Base-by-base conservation (phyloP, 768 basidiomycete species). In the Mycena epipterygia region DNA sequence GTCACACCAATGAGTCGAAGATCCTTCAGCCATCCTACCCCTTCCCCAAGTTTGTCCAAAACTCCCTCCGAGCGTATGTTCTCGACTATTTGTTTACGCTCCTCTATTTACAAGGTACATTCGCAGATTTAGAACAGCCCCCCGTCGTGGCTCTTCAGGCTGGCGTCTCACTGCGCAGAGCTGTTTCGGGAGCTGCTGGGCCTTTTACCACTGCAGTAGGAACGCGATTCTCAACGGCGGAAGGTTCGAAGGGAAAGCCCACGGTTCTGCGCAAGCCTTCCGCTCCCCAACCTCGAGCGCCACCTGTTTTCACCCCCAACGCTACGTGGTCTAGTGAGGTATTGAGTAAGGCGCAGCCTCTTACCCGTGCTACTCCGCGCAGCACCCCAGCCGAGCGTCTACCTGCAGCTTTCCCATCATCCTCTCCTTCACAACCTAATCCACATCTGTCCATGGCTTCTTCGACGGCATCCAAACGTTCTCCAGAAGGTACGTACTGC, bases 1-100 rank as follows among this genome's bases (percentile, higher is more conserved):
- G 33, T 49, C 0, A 19, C 46, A 14, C 27, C 64, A 16, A 56
- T 39, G 33, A 35, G 29, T 51, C 56, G 11, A 19, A 25, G 48
- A 33, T 14, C 27, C 23, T 27, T 25, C 49, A 52, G 48, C 56
- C 6, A n/a, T 39, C 33, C 32, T 6, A 30, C 46, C 14, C 42
- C 55, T 2, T 48, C 65, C 48, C 37, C 49, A 33, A 59, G 29
- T 37, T 16, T 49, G 4, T 19, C 57, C 3, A 59, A 27, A 3
- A 16, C 42, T 33, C n/a, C 55, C 41, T 16, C 57, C 29, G 48
- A 30, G 23, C 48, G 65, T 67, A 67, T 27, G 65, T 67, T 17
- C 5, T 32, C 21, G 25, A 8, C n/a, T 19, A 44, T 17, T 9
- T 17, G 3, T 39, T 16, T 25, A 2, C 14, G 25, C n/a, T 25